Percentiles rank a stretch among this genome's conserved stretches.
phyloP scores from a whole-genome alignment of 176 grass and related monocot genomes.

The Avena sativa region DNA sequence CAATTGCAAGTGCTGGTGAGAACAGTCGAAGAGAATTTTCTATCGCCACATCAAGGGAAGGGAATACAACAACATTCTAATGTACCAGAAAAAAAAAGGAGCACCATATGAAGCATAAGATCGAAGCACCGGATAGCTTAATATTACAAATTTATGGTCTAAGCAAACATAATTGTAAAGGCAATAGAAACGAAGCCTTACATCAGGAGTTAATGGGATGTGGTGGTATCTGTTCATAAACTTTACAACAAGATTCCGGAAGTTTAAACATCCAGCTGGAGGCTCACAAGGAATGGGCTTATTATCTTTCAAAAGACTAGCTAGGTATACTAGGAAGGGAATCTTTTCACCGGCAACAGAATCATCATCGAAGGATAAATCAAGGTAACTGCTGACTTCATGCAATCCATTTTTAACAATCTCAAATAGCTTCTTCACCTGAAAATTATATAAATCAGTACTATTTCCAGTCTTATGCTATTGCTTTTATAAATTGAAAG shows the following conservation, averaged over 20 bases:
- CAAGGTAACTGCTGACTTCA: conserved; percentile 86
- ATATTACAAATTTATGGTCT: conserved; percentile 9
- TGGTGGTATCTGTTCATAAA: conserved; percentile 98
- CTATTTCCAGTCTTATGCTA: not conserved
- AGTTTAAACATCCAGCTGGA: conserved; percentile 82
- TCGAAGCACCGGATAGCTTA: conserved; percentile 19
- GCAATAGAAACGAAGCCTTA: conserved; percentile 50
- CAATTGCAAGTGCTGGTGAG: conserved; percentile 82
- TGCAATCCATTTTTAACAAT: conserved; percentile 87
- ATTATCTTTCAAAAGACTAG: conserved; percentile 77
- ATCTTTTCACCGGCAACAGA: conserved; percentile 98
- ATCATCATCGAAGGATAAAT: conserved; percentile 90
- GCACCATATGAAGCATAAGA: conserved; percentile 37
- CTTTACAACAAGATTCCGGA: conserved; percentile 75
- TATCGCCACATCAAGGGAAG: conserved; percentile 85
- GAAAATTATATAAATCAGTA: conserved; percentile 47
- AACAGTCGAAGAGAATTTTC: conserved; percentile 87
- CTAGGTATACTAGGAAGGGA: conserved; percentile 87
- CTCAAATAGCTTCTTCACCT: conserved; percentile 97
- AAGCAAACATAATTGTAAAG: not conserved
- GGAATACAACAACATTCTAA: conserved; percentile 88
- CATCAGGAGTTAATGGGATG: conserved; percentile 82
- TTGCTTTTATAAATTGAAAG: conserved; percentile 28
- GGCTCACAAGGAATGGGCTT: conserved; percentile 81
- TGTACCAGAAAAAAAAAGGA: conserved; percentile 52